A percentile compares a stretch with the other conserved stretches of the same genome.
These are phyloP conservation scores for Cryptococcus sp. DNA, from an alignment of 1,284 basidiomycete species.

Conservation along the genomic window DNA sequence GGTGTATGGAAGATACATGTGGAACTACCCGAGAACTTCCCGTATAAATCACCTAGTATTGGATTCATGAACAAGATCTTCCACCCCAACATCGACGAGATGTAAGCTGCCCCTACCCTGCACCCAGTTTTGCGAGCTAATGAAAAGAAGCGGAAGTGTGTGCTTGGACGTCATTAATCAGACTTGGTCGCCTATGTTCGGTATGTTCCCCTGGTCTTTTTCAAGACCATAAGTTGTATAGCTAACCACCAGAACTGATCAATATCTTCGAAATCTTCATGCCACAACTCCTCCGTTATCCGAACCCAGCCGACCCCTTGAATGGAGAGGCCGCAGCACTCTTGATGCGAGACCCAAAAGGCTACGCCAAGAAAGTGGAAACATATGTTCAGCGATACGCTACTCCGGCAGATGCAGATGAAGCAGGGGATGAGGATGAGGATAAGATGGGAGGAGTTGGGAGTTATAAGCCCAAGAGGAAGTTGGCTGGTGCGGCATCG, in stretches of 20 bases:
- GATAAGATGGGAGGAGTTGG: constrained; percentile 6
- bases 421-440: constrained; percentile 45
- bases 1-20: constrained; percentile 99
- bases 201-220: constrained; percentile 52
- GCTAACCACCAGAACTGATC: constrained; percentile 73
- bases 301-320: constrained; percentile 94
- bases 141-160: constrained; percentile 78
- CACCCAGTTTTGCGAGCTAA: constrained; percentile 17
- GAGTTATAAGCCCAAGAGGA: constrained; percentile 3
- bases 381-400: constrained; percentile 52
- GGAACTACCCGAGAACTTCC: constrained; percentile 97
- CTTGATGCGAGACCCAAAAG: constrained; percentile 93
- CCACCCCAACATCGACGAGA: constrained; percentile 96
- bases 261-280: constrained; percentile 99
- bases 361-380: constrained; percentile 87
- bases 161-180: constrained; percentile 97
- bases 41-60: constrained; percentile 97
- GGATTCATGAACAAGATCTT: constrained; percentile 99
- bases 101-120: constrained; percentile 56
- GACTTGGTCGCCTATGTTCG: constrained; percentile 99
- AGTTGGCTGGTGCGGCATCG: constrained; percentile 7
- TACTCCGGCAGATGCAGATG: constrained; percentile 46
- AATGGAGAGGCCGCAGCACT: constrained; percentile 97
- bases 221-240: not conserved
- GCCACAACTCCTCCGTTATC: constrained; percentile 92